These are phyloP conservation scores for Physcomitrellopsis africana DNA, from an alignment of 225 moss, liverwort and hornwort genomes.

Conservation along the genomic window DNA sequence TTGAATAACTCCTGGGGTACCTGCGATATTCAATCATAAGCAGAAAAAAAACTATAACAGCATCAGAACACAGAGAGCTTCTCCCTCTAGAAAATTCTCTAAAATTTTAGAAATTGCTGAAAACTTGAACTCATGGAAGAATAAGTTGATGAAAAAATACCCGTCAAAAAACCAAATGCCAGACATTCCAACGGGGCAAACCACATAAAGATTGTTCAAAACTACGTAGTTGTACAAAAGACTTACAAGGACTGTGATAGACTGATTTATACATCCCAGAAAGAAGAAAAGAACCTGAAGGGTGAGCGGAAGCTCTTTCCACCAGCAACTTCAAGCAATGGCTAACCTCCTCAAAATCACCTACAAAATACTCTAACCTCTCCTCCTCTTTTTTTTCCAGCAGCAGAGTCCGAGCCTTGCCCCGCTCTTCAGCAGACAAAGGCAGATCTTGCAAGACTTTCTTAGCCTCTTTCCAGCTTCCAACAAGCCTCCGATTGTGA, in stretches of 20 bases:
- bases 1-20: conserved; percentile 46
- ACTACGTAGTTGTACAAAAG: neutral
- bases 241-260: neutral
- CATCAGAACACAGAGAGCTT: too few species aligned
- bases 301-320: conserved; percentile 47
- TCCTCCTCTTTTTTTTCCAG: conserved; percentile 65
- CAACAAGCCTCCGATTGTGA: conserved; percentile 43
- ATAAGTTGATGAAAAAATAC: too few species aligned
- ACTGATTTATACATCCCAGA: too few species aligned
- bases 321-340: conserved; percentile 63
- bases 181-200: neutral
- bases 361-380: conserved; percentile 59
- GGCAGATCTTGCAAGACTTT: conserved; percentile 55
- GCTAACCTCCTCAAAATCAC: conserved; percentile 55
- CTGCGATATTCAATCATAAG: conserved; percentile 26
- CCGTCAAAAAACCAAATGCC: too few species aligned
- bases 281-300: conserved; percentile 39
- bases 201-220: neutral
- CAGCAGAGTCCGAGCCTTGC: conserved; percentile 56
- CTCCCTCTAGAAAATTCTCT: neutral
- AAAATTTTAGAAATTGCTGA: neutral
- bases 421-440: conserved; percentile 54
- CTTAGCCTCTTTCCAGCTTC: conserved; percentile 62
- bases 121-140: neutral
- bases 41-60: neutral